Percentiles rank a stretch among this genome's conserved stretches.
phyloP scores from a whole-genome alignment of 495 filamentous ascomycete species.

The Achaetomiella virescens region DNA sequence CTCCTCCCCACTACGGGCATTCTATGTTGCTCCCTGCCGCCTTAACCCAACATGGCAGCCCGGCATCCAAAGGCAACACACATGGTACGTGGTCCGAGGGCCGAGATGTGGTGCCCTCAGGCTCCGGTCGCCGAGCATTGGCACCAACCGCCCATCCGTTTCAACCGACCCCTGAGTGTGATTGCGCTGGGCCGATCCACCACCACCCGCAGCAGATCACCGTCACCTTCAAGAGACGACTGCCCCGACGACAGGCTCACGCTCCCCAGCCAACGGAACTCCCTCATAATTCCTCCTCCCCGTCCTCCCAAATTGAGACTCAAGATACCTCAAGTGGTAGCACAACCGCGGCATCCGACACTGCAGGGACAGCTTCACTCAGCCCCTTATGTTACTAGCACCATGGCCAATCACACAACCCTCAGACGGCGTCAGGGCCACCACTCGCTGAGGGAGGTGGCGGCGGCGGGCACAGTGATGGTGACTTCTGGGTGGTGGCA shows the following conservation, averaged over 20 bases:
- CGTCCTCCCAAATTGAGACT: background rate
- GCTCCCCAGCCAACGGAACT: conserved; percentile 4
- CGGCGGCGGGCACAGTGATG: background rate
- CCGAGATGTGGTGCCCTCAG: background rate
- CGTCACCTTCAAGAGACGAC: too few relatives aligned
- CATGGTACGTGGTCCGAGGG: background rate
- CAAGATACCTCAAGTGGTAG: background rate
- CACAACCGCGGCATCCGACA: background rate
- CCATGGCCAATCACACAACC: background rate
- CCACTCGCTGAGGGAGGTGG: background rate
- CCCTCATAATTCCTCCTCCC: background rate
- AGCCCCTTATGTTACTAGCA: background rate
- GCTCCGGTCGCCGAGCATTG: too few relatives aligned
- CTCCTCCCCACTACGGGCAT: too few relatives aligned
- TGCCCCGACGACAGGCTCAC: background rate
- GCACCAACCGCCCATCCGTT: background rate
- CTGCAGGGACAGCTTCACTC: too few relatives aligned
- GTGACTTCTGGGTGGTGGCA: too few relatives aligned
- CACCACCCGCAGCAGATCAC: background rate
- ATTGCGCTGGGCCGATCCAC: background rate
- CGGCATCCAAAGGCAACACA: too few relatives aligned
- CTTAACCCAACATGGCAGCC: too few relatives aligned
- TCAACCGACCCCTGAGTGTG: background rate
- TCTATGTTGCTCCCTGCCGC: too few relatives aligned
- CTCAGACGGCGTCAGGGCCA: conserved; percentile 1